Conservation (phyloP, 164 flowering plant species). For the Vitis labrusca region DNA sequence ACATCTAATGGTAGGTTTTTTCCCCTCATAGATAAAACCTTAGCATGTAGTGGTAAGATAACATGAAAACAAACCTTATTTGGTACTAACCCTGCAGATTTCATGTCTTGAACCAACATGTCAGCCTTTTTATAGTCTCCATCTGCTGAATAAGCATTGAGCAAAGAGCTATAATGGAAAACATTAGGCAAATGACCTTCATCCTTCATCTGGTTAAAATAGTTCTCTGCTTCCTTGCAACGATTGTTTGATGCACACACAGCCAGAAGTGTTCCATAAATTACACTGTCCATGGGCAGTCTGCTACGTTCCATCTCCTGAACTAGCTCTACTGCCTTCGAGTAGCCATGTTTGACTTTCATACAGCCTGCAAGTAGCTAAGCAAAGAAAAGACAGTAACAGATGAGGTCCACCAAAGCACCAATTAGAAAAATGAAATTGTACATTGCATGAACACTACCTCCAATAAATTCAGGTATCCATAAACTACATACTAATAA, state of each 20-base stretch:
- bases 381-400: conserved; percentile 14
- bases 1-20: no score
- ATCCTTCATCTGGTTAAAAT: conserved; percentile 65
- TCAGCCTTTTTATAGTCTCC: conserved; percentile 79
- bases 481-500: no score
- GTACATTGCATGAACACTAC: not conserved
- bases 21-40: not conserved
- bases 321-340: conserved; percentile 70
- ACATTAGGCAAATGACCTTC: conserved; percentile 78
- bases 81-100: conserved; percentile 76
- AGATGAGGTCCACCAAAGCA: not conserved
- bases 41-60: conserved; percentile 1
- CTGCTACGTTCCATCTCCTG: conserved; percentile 57
- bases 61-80: conserved; percentile 77
- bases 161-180: conserved; percentile 87
- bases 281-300: conserved; percentile 65
- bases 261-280: conserved; percentile 78
- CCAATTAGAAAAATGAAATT: not conserved
- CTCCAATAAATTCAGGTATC: not conserved
- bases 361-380: conserved; percentile 91
- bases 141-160: conserved; percentile 73
- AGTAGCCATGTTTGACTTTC: conserved; percentile 63
- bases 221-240: conserved; percentile 73
- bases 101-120: conserved; percentile 69
- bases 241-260: conserved; percentile 78